Base-by-base conservation (phyloP, 257 asterid species). In the Forsythia viridissima region DNA sequence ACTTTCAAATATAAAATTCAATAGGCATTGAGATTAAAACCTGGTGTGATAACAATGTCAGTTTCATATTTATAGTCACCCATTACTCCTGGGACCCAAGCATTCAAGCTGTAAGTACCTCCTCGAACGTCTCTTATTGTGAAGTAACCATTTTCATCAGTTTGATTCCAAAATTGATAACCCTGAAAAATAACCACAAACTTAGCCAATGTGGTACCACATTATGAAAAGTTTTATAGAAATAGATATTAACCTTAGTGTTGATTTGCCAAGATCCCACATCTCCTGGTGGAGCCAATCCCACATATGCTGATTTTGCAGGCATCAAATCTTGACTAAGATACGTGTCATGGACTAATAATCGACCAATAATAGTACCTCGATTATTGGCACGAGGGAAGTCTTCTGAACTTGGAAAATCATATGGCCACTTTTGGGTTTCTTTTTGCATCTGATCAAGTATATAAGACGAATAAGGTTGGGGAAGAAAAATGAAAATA, bases 221-320 rank as follows among this genome's bases (percentile, higher is more conserved):
- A 57, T 16, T 57, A 21, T 24, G 38, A 24, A 8, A 20, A 61
- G 38, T 16, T 21, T 1, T 43, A 30, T 12, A 12, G 46, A 20
- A 51, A 3, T 11, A 2, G 38, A 57, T 13, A 46, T 4, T 42
- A 12, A 75, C 97, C 96, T 94, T 90, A 75, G 82, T 52, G 0
- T 90, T 92, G 2, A 13, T 63, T 84, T 91, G 97, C 97, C 98
- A 94, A 4, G 97, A 91, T 77, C 97, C 97, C 0, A 59, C 79
- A 16, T 74, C 74, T 67, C 97, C 97, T 0, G 89, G 93, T 3
- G 88, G 73, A 20, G 98, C 98, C 81, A 94, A 76, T 57, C 97
- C 98, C 8, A 94, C 84, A 75, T 83, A 87, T 5, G 97, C 94
- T 69, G 80, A 81, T 73, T 76, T 87, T 9, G 94, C 93, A 1